Conservation (phyloP, 768 basidiomycete species). For the Boletus eberwhitei region DNA sequence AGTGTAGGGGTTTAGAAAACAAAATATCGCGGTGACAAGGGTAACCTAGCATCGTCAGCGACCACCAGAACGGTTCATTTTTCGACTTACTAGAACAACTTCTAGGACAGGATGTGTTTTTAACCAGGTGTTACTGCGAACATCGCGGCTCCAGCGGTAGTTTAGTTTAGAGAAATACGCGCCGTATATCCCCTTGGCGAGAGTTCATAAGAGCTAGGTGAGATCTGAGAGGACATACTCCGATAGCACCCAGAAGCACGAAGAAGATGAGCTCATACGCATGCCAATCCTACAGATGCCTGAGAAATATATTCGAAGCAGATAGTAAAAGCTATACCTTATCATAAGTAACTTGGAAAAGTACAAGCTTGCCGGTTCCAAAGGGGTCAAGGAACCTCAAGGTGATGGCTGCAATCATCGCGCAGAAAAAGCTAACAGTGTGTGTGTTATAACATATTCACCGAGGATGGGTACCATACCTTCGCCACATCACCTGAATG, state of each 20-base stretch:
- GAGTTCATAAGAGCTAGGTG: slow-evolving; percentile 4
- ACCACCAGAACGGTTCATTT: neutral
- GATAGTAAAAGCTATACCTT: slow-evolving; percentile 42
- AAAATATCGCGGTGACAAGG: slow-evolving; percentile 67
- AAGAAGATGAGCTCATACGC: slow-evolving; percentile 85
- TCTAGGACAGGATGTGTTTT: slow-evolving; percentile 77
- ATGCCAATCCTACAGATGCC: slow-evolving; percentile 77
- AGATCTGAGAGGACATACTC: slow-evolving; percentile 46
- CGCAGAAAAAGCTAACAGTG: slow-evolving; percentile 88
- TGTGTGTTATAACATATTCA: neutral
- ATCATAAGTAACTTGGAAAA: slow-evolving; percentile 89
- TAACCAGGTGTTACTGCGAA: slow-evolving; percentile 81
- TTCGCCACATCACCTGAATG: slow-evolving; percentile 84
- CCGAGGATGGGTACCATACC: slow-evolving; percentile 42
- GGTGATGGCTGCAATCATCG: slow-evolving; percentile 95
- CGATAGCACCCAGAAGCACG: slow-evolving; percentile 82
- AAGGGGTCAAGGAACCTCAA: slow-evolving; percentile 92
- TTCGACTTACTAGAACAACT: slow-evolving; percentile 65
- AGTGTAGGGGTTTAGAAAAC: slow-evolving; percentile 86
- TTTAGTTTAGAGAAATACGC: slow-evolving; percentile 92
- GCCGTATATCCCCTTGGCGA: slow-evolving; percentile 80
- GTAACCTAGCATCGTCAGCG: slow-evolving; percentile 56
- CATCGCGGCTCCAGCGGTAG: slow-evolving; percentile 79
- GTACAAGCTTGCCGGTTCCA: slow-evolving; percentile 88
- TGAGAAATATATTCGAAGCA: neutral